Percentiles rank a stretch among this genome's conserved stretches.
These are phyloP conservation scores for Fraxinus greggii DNA, from an alignment of 305 asterid species.

Conservation along the genomic window DNA sequence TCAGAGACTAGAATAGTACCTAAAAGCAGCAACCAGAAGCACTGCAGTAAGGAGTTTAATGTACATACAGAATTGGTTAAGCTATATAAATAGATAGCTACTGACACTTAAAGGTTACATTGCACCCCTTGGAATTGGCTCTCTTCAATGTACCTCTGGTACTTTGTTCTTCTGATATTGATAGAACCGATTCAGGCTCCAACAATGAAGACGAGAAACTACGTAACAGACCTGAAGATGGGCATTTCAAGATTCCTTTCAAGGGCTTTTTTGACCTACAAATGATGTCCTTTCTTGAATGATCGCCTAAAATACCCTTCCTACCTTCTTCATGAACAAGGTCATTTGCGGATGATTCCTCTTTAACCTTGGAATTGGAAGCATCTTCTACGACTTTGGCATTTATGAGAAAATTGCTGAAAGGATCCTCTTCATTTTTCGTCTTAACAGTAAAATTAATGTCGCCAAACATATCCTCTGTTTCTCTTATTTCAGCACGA, in stretches of 20 bases:
- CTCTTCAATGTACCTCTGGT: slow-evolving; percentile 30
- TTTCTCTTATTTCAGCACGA: slow-evolving; percentile 20
- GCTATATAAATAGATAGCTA: slow-evolving; percentile 7
- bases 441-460: neutral
- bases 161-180: slow-evolving; percentile 2
- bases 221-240: slow-evolving; percentile 33
- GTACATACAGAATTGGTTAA: neutral
- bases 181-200: slow-evolving; percentile 23
- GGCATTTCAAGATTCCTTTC: slow-evolving; percentile 57
- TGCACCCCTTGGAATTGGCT: slow-evolving; percentile 67
- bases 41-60: neutral
- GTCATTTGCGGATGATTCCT: neutral
- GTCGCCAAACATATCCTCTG: slow-evolving; percentile 23
- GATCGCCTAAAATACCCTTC: slow-evolving; percentile 17
- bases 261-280: slow-evolving; percentile 29
- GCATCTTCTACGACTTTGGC: neutral
- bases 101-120: slow-evolving; percentile 45
- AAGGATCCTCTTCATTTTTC: slow-evolving; percentile 11
- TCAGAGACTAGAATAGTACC: slow-evolving; percentile 24
- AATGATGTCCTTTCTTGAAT: neutral
- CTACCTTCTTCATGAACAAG: slow-evolving; percentile 8
- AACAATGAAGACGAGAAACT: slow-evolving; percentile 13
- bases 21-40: neutral
- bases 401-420: neutral
- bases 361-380: neutral